Percentiles rank a stretch among this genome's conserved stretches.
Evolutionary conservation across 2,329 filamentous ascomycete species (phyloP).

Genomic region (Cladosporium cucumerinum): DNA sequence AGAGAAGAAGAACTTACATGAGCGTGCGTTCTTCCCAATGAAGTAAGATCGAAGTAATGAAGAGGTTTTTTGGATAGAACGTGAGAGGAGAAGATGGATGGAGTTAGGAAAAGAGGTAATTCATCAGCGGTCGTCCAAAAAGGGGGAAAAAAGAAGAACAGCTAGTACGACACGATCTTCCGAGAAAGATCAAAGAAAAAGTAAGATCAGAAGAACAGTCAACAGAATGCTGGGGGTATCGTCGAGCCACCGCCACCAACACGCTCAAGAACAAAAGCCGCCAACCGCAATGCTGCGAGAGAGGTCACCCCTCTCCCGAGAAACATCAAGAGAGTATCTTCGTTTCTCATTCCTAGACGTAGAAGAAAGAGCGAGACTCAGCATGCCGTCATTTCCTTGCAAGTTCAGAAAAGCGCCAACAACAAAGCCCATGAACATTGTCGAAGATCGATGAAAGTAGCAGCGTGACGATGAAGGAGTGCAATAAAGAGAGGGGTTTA

Average conservation of each 20-base stretch:
- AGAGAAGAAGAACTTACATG: constrained; percentile 26
- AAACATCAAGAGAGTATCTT: background rate
- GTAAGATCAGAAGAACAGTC: constrained; percentile 12
- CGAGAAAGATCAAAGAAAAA: constrained; percentile 2
- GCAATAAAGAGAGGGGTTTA: constrained; percentile 52
- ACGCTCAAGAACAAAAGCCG: background rate
- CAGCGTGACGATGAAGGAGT: constrained; percentile 18
- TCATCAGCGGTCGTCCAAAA: constrained; percentile 18
- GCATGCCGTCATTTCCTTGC: constrained; percentile 23
- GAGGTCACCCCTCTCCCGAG: background rate
- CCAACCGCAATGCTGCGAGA: background rate
- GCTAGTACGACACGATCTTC: constrained; percentile 14
- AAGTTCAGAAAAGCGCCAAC: background rate
- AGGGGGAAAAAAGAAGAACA: constrained; percentile 2
- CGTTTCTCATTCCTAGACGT: constrained; percentile 18
- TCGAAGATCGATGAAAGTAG: background rate
- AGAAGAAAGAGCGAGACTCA: constrained; percentile 18
- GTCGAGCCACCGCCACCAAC: constrained; percentile 13
- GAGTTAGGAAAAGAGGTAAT: constrained; percentile 9
- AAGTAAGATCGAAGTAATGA: background rate
- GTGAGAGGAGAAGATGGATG: constrained; percentile 4
- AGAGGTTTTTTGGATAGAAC: background rate
- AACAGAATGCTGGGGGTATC: constrained; percentile 13
- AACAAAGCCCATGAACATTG: background rate
- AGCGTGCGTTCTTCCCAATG: constrained; percentile 24